phyloP scores from a whole-genome alignment of 345 rosid species.

The Viola odorata region DNA sequence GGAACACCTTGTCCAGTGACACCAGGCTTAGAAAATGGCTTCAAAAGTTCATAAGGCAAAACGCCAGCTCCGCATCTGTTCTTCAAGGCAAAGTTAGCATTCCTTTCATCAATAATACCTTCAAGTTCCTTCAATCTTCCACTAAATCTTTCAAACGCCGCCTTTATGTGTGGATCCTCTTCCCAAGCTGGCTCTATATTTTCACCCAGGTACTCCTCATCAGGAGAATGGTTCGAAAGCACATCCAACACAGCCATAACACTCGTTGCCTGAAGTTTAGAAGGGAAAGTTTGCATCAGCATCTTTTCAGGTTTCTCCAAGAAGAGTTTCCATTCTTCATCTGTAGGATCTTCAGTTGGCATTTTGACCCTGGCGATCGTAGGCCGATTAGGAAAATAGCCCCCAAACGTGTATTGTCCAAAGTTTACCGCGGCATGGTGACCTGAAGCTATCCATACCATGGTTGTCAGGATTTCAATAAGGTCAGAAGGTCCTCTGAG shows the following conservation, averaged over 20 bases:
- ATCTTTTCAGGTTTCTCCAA: constrained; percentile 26
- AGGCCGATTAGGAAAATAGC: constrained; percentile 48
- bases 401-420: constrained; percentile 44
- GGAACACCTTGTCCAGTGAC: constrained; percentile 26
- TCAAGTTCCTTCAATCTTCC: constrained; percentile 18
- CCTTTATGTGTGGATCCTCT: constrained; percentile 19
- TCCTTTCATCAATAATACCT: constrained; percentile 23
- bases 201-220: constrained; percentile 25
- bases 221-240: constrained; percentile 24
- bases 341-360: constrained; percentile 37
- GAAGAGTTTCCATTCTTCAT: constrained; percentile 32
- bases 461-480: constrained; percentile 31
- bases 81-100: constrained; percentile 4
- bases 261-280: constrained; percentile 42
- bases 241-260: constrained; percentile 19
- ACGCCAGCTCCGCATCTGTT: constrained; percentile 27
- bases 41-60: constrained; percentile 20
- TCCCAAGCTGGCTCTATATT: constrained; percentile 18
- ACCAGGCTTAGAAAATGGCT: constrained; percentile 23
- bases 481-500: constrained; percentile 30
- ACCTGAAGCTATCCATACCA: constrained; percentile 41
- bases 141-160: constrained; percentile 26
- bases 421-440: constrained; percentile 55
- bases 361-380: constrained; percentile 37
- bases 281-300: constrained; percentile 35